Percentiles rank a stretch among this genome's conserved stretches.
phyloP scores from a whole-genome alignment of 441 rosid species.

The Croton laevigatus region DNA sequence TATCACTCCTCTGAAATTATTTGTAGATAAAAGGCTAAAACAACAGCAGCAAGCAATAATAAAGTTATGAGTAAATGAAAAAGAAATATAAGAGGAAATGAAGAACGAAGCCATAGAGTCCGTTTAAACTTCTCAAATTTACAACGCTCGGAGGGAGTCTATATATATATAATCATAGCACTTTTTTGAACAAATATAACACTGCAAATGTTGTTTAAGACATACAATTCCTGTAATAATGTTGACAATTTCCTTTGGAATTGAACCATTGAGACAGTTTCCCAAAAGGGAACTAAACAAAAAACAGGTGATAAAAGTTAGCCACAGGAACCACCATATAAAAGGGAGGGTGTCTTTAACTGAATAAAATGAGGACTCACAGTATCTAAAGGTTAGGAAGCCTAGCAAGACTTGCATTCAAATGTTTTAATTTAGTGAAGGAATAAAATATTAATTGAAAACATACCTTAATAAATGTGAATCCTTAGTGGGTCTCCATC shows the following conservation, averaged over 20 bases:
- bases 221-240: conserved; percentile 60
- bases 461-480: too few species aligned
- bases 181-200: too few species aligned
- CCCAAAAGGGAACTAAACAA: conserved; percentile 49
- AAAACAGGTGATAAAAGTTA: not conserved
- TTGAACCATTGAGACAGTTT: conserved; percentile 64
- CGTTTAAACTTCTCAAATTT: conserved; percentile 41
- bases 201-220: conserved; percentile 5
- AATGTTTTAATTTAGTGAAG: too few species aligned
- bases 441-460: too few species aligned
- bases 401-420: conserved; percentile 36
- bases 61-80: not conserved
- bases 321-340: not conserved
- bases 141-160: conserved; percentile 60
- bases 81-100: not conserved
- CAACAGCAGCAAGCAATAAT: not conserved
- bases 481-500: too few species aligned
- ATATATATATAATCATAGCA: too few species aligned
- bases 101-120: conserved; percentile 44
- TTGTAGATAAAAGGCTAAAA: conserved; percentile 44
- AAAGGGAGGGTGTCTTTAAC: conserved; percentile 2
- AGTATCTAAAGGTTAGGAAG: conserved; percentile 44
- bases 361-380: conserved; percentile 35
- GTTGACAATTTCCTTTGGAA: conserved; percentile 57
- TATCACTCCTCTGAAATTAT: too few species aligned